These are phyloP conservation scores for Aspergillus pseudoterreus DNA, from an alignment of 2,329 filamentous ascomycete species.

Conservation along the genomic window DNA sequence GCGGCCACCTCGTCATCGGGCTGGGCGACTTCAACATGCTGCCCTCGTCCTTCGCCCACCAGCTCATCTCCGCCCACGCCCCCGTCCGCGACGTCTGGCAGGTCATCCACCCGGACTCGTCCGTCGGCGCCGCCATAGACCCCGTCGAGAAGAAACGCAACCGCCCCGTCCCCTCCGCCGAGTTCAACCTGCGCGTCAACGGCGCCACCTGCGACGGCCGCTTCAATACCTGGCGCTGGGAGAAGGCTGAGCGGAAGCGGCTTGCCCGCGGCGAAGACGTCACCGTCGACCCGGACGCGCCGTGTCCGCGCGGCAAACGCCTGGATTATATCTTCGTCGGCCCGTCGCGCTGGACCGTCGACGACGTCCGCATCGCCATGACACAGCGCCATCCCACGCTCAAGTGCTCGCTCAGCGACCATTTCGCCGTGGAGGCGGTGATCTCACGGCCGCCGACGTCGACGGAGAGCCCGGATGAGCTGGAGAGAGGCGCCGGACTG, in stretches of 20 bases:
- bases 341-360: conserved; percentile 62
- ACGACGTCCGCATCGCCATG: conserved; percentile 71
- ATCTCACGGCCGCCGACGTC: conserved; percentile 47
- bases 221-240: conserved; percentile 93
- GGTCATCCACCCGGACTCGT: conserved; percentile 76
- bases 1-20: conserved; percentile 78
- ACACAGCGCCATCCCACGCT: conserved; percentile 74
- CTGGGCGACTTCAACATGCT: conserved; percentile 96
- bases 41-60: conserved; percentile 79
- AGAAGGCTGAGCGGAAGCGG: conserved; percentile 63
- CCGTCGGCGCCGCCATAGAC: conserved; percentile 69
- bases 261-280: conserved; percentile 64
- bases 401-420: conserved; percentile 84
- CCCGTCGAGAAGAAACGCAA: conserved; percentile 63
- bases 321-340: conserved; percentile 92
- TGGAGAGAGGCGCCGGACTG: conserved; percentile 25
- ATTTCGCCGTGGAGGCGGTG: conserved; percentile 85
- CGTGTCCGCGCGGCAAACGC: conserved; percentile 74
- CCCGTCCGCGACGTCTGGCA: conserved; percentile 83
- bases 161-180: conserved; percentile 67
- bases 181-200: conserved; percentile 74
- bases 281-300: conserved; percentile 59
- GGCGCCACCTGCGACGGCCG: conserved; percentile 82
- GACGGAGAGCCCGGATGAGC: neutral
- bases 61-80: conserved; percentile 73